Base-by-base conservation (phyloP, 1,284 basidiomycete species). In the Puccinia horiana region DNA sequence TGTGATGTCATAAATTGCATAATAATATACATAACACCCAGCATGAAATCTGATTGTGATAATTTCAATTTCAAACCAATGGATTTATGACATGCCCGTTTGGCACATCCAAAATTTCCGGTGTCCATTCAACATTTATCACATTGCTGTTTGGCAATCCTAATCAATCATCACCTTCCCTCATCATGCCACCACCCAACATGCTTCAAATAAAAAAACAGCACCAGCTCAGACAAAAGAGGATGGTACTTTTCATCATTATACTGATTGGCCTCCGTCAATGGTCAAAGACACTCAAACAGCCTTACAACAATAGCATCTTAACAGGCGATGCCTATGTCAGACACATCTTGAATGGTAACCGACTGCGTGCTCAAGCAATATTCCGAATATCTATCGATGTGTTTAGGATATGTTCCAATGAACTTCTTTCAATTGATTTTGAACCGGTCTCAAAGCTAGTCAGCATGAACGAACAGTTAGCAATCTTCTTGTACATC, bases 91-190 rank as follows among this genome's bases (percentile, higher is more conserved):
- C 61, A 63, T 20, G 12, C 32, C 8, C 32, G 61, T 63, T 26
- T 63, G 61, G 61, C 61, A 63, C 8, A 63, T 63, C 61, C 29
- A 63, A 63, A 32, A 63, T 63, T 20, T 63, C n/a, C n/a, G n/a
- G n/a, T n/a, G n/a, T n/a, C n/a, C 8, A 63, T 63, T 20, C 29
- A n/a, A n/a, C 61, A 63, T 63, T 63, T 63, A 63, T 63, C 20
- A 12, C 61, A 63, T 14, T 16, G 6, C 6, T 20, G 61, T 14
- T 63, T 63, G 26, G 61, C n/a, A n/a, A n/a, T n/a, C 26, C 26
- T 9, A 63, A 16, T 63, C 23, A 9, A 12, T 32, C 35, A 32
- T n/a, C n/a, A n/a, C n/a, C n/a, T n/a, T n/a, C n/a, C n/a, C n/a
- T n/a, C n/a, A n/a, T n/a, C n/a, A n/a, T n/a, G n/a, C n/a, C n/a